Evolutionary conservation across 176 grass and related monocot genomes (phyloP).

Genomic region (Chloris gayana): DNA sequence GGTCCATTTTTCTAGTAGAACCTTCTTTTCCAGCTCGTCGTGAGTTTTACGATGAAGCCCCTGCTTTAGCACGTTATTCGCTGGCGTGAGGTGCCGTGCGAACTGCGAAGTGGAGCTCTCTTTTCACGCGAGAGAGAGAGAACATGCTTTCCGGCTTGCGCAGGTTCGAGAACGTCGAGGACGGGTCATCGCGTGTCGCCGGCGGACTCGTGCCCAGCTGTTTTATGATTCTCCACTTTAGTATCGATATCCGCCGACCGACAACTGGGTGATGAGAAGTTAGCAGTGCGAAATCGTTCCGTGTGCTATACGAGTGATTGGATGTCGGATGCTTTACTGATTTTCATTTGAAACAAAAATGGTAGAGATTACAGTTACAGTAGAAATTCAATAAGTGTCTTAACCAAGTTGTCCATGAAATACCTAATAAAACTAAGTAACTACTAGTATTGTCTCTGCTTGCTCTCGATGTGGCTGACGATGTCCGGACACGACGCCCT

Average conservation of each 20-base stretch:
- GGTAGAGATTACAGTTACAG: too few relatives aligned
- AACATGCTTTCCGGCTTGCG: conserved; percentile 8
- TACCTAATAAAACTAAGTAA: not conserved
- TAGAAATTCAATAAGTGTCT: too few relatives aligned
- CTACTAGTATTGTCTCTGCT: conserved; percentile 5
- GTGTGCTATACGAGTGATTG: too few relatives aligned
- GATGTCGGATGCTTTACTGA: too few relatives aligned
- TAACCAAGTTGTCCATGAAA: too few relatives aligned
- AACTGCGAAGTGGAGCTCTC: not conserved
- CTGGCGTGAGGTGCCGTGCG: conserved; percentile 9
- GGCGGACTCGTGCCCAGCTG: not conserved
- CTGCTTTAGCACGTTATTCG: not conserved
- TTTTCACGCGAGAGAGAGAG: conserved; percentile 18
- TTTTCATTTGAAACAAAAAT: too few relatives aligned
- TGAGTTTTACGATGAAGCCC: conserved; percentile 19
- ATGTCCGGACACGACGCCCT: not conserved
- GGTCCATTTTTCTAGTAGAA: conserved; percentile 44
- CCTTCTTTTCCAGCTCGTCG: not conserved
- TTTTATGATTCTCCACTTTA: too few relatives aligned
- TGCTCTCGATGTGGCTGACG: conserved; percentile 12
- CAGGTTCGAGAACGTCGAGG: conserved; percentile 39
- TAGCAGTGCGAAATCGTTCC: too few relatives aligned
- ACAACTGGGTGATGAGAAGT: too few relatives aligned
- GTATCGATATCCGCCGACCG: too few relatives aligned
- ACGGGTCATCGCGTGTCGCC: conserved; percentile 23